phyloP scores from a whole-genome alignment of 495 filamentous ascomycete species.

The Cudoniella acicularis region DNA sequence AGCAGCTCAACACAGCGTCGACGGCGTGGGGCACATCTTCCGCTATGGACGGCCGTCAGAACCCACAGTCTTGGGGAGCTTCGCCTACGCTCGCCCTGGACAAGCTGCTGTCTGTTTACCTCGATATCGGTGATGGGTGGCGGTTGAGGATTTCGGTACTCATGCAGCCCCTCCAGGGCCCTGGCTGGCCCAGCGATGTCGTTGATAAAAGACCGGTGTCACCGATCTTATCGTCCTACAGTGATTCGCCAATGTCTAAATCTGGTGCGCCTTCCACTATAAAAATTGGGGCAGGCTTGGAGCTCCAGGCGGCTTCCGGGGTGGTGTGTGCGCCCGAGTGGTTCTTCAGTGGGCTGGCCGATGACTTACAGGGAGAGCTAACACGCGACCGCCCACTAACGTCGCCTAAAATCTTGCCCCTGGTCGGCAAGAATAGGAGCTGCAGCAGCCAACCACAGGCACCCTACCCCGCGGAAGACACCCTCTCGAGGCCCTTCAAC shows the following conservation, averaged over 20 bases:
- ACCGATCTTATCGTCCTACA: constrained; percentile 5
- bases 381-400: background rate
- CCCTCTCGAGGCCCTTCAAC: background rate
- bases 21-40: background rate
- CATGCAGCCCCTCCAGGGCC: background rate
- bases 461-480: background rate
- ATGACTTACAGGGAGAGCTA: constrained; percentile 4
- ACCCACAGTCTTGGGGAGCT: background rate
- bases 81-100: background rate
- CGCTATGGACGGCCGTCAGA: background rate
- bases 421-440: background rate
- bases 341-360: background rate
- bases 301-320: background rate
- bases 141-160: background rate
- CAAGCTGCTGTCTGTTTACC: background rate
- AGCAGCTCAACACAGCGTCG: background rate
- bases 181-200: background rate
- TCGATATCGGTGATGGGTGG: background rate
- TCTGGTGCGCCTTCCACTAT: background rate
- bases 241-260: constrained; percentile 5
- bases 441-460: background rate
- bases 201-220: constrained; percentile 4
- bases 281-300: background rate
- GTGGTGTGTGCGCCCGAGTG: background rate
- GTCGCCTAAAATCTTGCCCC: background rate